Conservation (phyloP, 1,284 basidiomycete species). For the Ganoderma lingzhi region DNA sequence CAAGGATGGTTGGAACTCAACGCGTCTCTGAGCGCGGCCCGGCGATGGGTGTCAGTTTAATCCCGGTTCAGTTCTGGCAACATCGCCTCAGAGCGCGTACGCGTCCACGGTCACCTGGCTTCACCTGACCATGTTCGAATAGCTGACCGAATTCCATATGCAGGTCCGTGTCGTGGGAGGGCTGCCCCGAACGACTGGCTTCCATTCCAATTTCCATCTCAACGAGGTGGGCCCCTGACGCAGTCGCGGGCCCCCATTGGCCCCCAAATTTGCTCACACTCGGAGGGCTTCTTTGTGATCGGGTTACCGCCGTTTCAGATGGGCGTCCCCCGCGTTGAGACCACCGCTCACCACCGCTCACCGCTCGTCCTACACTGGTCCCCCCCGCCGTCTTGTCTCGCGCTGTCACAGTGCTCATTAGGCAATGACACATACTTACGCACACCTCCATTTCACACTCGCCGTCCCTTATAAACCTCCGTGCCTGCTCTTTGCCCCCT, state of each 20-base stretch:
- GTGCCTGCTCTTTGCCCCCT: not conserved
- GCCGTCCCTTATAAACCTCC: constrained; percentile 18
- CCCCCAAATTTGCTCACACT: constrained; percentile 5
- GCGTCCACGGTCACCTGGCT: constrained; percentile 1
- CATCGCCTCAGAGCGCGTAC: not conserved
- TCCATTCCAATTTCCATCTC: constrained; percentile 1
- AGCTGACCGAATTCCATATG: constrained; percentile 9
- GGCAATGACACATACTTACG: constrained; percentile 5
- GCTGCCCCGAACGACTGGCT: not conserved
- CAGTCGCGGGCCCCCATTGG: not conserved
- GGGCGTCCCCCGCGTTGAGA: constrained; percentile 4
- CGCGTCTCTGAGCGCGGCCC: not conserved
- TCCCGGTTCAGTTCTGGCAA: not conserved
- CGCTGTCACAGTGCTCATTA: constrained; percentile 1
- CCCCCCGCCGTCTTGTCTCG: not conserved
- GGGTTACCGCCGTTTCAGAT: constrained; percentile 4
- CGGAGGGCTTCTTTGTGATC: not conserved
- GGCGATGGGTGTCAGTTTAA: not conserved
- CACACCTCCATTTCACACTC: not conserved
- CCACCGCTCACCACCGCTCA: constrained; percentile 7
- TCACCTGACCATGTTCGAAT: not conserved
- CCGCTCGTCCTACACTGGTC: not conserved
- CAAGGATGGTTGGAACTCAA: not conserved
- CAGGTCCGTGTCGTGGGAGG: constrained; percentile 6
- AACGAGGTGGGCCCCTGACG: constrained; percentile 1